Evolutionary conservation across 768 basidiomycete species (phyloP).

Genomic region (Leucosporidium yakuticum): DNA sequence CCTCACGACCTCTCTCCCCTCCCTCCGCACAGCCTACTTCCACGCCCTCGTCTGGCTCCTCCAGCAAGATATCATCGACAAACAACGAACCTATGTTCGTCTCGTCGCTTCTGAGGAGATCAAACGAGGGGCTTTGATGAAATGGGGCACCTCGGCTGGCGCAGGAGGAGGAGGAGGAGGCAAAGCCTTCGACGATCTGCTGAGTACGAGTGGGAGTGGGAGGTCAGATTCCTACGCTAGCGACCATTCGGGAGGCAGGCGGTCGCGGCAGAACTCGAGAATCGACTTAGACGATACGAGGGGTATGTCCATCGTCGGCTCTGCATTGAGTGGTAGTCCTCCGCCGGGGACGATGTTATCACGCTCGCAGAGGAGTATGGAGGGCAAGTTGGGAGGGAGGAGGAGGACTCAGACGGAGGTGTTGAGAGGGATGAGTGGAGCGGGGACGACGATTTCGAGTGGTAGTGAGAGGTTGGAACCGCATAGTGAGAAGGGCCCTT

Average conservation of each 20-base stretch:
- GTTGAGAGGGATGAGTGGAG: constrained; percentile 16
- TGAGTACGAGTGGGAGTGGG: constrained; percentile 19
- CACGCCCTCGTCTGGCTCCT: constrained; percentile 88
- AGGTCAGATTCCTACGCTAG: constrained; percentile 2
- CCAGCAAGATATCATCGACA: constrained; percentile 73
- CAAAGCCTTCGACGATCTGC: not conserved
- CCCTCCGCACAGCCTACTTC: constrained; percentile 63
- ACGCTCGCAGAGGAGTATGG: not conserved
- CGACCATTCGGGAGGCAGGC: not conserved
- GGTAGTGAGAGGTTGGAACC: constrained; percentile 43
- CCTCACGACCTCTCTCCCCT: constrained; percentile 59
- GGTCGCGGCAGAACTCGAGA: not conserved
- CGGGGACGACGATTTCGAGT: constrained; percentile 47
- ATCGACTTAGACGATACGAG: constrained; percentile 11
- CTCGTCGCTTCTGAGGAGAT: constrained; percentile 70
- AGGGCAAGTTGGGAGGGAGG: constrained; percentile 35
- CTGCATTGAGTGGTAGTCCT: not conserved
- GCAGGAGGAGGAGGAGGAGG: constrained; percentile 43
- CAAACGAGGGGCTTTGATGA: constrained; percentile 43
- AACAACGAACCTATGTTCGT: constrained; percentile 77
- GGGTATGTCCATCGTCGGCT: constrained; percentile 20
- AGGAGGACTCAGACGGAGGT: constrained; percentile 34
- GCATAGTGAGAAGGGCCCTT: constrained; percentile 45
- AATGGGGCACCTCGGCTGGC: constrained; percentile 5
- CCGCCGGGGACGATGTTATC: constrained; percentile 14